These are phyloP conservation scores for Rhizopus delemar DNA, from an alignment of 371 early-diverging fungal genomes.

Conservation along the genomic window DNA sequence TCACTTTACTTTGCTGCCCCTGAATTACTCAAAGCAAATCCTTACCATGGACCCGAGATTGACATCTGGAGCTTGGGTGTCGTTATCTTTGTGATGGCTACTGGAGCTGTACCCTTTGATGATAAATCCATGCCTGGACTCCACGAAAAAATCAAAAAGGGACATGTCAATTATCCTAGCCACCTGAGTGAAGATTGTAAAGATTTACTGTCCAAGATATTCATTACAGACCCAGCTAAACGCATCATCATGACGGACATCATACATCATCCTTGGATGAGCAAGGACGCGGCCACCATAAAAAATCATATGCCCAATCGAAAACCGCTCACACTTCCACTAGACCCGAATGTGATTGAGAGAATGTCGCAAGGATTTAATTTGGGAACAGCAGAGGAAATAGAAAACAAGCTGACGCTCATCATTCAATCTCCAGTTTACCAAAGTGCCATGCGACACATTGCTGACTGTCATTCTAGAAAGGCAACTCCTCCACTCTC, in stretches of 20 bases:
- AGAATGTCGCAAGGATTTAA: slow-evolving; percentile 79
- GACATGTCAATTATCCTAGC: slow-evolving; percentile 82
- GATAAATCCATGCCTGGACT: slow-evolving; percentile 87
- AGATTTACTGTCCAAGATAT: slow-evolving; percentile 73
- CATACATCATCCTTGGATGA: slow-evolving; percentile 79
- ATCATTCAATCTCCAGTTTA: slow-evolving; percentile 45
- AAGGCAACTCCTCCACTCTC: slow-evolving; percentile 40
- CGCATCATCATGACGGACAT: slow-evolving; percentile 78
- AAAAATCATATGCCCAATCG: slow-evolving; percentile 65
- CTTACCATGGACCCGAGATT: slow-evolving; percentile 92
- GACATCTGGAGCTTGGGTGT: slow-evolving; percentile 97
- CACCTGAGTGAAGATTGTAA: slow-evolving; percentile 77
- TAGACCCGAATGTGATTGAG: slow-evolving; percentile 67
- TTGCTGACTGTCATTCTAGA: slow-evolving; percentile 9
- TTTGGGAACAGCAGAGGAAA: slow-evolving; percentile 73
- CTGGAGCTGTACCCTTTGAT: slow-evolving; percentile 95
- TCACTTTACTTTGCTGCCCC: slow-evolving; percentile 97
- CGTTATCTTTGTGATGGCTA: slow-evolving; percentile 91
- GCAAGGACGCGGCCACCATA: slow-evolving; percentile 62
- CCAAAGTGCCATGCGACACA: slow-evolving; percentile 20
- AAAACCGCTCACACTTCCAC: slow-evolving; percentile 60
- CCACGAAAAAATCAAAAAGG: slow-evolving; percentile 90
- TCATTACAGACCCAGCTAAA: slow-evolving; percentile 68
- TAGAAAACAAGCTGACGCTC: slow-evolving; percentile 51
- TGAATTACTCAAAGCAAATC: slow-evolving; percentile 84